Conservation (phyloP, 2,329 filamentous ascomycete species). For the Ophiocordyceps robertsii region DNA sequence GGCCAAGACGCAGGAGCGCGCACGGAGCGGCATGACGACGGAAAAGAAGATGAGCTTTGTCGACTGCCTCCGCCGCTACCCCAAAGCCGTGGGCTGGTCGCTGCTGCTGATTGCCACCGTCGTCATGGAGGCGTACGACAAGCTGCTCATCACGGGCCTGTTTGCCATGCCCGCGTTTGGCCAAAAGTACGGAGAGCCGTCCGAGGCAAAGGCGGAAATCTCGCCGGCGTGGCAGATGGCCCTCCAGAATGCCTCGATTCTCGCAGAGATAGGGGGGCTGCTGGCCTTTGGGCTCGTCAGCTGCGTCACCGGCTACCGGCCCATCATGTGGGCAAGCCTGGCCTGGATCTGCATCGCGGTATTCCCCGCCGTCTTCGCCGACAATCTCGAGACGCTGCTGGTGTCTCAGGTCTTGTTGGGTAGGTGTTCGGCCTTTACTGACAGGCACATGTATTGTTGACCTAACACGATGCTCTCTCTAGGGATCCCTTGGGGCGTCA, state of each 20-base stretch:
- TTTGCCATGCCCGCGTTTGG: conserved; percentile 33
- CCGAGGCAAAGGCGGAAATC: conserved; percentile 32
- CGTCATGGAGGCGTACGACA: conserved; percentile 39
- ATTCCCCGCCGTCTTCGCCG: background rate
- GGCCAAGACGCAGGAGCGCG: background rate
- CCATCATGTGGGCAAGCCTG: background rate
- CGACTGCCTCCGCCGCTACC: conserved; percentile 26
- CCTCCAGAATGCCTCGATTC: conserved; percentile 36
- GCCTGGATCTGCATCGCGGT: background rate
- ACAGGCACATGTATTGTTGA: background rate
- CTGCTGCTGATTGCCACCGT: conserved; percentile 29
- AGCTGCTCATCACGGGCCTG: conserved; percentile 33
- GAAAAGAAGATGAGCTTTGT: conserved; percentile 28
- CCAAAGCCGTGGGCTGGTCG: conserved; percentile 34
- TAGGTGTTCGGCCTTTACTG: background rate
- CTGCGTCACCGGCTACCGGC: conserved; percentile 24
- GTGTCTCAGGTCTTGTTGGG: background rate
- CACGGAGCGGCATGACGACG: background rate
- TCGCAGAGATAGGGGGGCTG: conserved; percentile 30
- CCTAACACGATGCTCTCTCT: background rate
- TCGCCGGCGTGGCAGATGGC: conserved; percentile 44
- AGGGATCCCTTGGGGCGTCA: conserved; percentile 39
- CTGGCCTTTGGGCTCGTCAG: conserved; percentile 19
- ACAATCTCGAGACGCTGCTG: background rate
- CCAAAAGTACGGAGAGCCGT: conserved; percentile 27